These are phyloP conservation scores for Logfia minima DNA, from an alignment of 129 eudicot genomes.

Conservation along the genomic window DNA sequence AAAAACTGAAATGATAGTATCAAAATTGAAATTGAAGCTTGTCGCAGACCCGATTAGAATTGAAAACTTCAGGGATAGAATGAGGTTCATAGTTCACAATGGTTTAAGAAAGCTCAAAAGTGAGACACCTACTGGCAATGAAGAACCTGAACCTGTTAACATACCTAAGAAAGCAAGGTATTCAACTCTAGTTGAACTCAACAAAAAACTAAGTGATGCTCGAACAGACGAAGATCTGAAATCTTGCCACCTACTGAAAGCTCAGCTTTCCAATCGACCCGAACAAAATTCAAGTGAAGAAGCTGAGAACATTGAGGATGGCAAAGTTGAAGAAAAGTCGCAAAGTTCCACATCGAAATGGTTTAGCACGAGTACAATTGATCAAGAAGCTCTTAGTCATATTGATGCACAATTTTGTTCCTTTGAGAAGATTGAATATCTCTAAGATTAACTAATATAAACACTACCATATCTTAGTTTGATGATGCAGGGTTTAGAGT, in stretches of 20 bases:
- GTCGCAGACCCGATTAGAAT: constrained; percentile 60
- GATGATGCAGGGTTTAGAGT: constrained; percentile 12
- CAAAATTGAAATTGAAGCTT: constrained; percentile 49
- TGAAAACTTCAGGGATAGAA: constrained; percentile 66
- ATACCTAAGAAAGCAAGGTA: constrained; percentile 52
- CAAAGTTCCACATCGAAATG: constrained; percentile 40
- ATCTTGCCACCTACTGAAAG: constrained; percentile 49
- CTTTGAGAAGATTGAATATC: constrained; percentile 57
- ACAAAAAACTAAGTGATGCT: constrained; percentile 61
- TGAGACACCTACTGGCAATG: constrained; percentile 37
- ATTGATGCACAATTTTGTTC: constrained; percentile 57
- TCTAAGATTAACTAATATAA: constrained; percentile 32
- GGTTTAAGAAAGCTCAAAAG: constrained; percentile 53
- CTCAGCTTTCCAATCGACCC: constrained; percentile 36
- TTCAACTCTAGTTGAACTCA: constrained; percentile 51
- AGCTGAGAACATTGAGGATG: constrained; percentile 21
- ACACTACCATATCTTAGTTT: not conserved
- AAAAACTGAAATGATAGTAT: constrained; percentile 32
- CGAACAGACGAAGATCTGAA: constrained; percentile 72
- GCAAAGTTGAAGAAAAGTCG: constrained; percentile 21
- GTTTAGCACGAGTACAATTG: constrained; percentile 35
- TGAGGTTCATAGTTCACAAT: constrained; percentile 60
- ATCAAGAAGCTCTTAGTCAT: constrained; percentile 46
- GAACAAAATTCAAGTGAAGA: constrained; percentile 21
- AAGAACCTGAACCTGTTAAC: constrained; percentile 38